Percentiles rank a stretch among this genome's conserved stretches.
Conservation (phyloP, 352 stramenopile genomes). For the Phytopythium aichiense region DNA sequence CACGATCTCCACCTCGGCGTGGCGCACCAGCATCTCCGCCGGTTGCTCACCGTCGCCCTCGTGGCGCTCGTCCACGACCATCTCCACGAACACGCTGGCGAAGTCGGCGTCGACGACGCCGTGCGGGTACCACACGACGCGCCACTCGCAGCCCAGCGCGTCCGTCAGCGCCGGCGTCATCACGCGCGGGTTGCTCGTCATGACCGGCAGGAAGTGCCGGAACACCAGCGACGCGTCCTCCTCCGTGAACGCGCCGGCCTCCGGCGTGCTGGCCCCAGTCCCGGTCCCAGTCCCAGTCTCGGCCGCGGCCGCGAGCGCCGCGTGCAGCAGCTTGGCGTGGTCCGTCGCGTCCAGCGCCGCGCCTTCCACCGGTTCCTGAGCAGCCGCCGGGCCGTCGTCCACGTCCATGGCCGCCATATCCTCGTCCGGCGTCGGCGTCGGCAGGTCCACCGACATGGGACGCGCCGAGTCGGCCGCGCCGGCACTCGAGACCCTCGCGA, state of each 20-base stretch:
- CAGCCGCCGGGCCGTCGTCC: neutral
- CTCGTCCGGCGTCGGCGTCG: constrained; percentile 3
- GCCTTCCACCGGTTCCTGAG: neutral
- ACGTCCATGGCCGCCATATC: constrained; percentile 10
- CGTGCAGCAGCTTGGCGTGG: constrained; percentile 17
- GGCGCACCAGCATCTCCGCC: neutral
- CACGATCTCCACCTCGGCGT: constrained; percentile 36
- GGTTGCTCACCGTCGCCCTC: neutral
- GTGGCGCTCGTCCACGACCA: constrained; percentile 18
- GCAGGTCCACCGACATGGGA: constrained; percentile 9
- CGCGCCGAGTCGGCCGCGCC: neutral
- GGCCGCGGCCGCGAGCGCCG: neutral
- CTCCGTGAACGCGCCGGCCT: neutral
- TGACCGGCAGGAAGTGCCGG: constrained; percentile 32
- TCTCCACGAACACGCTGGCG: constrained; percentile 61
- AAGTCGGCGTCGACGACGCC: constrained; percentile 37
- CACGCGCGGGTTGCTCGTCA: constrained; percentile 30
- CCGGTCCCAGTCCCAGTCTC: neutral
- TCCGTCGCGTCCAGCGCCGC: constrained; percentile 18
- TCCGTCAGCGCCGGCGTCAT: constrained; percentile 32
- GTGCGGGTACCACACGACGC: constrained; percentile 60
- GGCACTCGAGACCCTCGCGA: neutral
- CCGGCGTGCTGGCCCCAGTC: neutral
- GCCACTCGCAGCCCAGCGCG: constrained; percentile 38
- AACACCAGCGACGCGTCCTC: constrained; percentile 23